These are phyloP conservation scores for Aureobasidium sp. DNA, from an alignment of 2,329 filamentous ascomycete species.

Conservation along the genomic window DNA sequence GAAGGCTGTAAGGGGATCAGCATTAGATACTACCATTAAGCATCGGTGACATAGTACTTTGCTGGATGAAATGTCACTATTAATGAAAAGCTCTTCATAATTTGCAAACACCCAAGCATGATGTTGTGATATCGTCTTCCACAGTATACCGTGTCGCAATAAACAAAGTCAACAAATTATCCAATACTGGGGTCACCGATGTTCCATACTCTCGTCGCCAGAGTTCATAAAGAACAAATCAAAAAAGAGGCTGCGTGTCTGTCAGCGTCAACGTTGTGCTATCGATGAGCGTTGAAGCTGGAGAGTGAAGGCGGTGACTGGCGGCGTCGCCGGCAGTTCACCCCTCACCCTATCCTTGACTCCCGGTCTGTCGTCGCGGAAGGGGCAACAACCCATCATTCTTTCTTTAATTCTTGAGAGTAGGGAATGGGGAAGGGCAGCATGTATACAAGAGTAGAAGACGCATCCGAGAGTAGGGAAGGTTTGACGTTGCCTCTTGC, in stretches of 20 bases:
- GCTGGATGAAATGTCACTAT: not conserved
- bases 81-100: not conserved
- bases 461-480: not conserved
- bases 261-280: not conserved
- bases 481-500: not conserved
- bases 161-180: not conserved
- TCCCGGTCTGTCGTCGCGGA: not conserved
- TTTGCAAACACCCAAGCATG: not conserved
- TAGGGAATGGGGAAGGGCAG: not conserved
- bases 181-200: not conserved
- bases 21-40: conserved; percentile 27
- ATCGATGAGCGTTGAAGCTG: not conserved
- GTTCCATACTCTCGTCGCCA: not conserved
- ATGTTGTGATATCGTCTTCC: not conserved
- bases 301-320: not conserved
- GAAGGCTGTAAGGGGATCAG: conserved; percentile 22
- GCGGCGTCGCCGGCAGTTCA: not conserved
- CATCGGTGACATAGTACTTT: not conserved
- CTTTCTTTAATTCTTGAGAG: not conserved
- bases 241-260: not conserved
- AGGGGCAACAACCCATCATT: conserved; percentile 7
- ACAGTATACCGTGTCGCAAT: not conserved
- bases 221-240: not conserved
- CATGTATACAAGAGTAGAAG: conserved; percentile 8
- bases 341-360: not conserved